These are phyloP conservation scores for Ceratocystis colombiana DNA, from an alignment of 2,329 filamentous ascomycete species.

Conservation along the genomic window DNA sequence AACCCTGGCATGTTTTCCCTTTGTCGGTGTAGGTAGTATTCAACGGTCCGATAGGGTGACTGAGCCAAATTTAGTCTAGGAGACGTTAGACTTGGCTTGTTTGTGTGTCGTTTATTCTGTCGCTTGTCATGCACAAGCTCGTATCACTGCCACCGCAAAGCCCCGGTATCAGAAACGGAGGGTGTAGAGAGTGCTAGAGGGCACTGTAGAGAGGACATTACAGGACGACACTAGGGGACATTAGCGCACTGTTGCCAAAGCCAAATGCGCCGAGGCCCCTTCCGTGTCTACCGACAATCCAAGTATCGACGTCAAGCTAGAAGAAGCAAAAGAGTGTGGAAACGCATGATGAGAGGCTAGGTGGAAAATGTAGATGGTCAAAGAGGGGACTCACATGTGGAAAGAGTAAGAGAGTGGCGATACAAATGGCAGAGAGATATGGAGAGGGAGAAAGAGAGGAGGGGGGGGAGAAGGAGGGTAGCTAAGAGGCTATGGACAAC, in stretches of 20 bases:
- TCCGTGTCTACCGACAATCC: background rate
- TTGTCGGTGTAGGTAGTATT: conserved; percentile 11
- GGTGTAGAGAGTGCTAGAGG: background rate
- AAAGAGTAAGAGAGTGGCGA: background rate
- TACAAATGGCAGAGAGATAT: background rate
- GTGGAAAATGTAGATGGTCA: background rate
- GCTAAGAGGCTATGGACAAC: no score
- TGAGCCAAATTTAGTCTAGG: conserved; percentile 7
- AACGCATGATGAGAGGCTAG: background rate
- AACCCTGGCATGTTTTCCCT: background rate
- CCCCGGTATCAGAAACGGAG: conserved; percentile 1
- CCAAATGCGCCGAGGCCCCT: background rate
- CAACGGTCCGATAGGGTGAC: conserved; percentile 4
- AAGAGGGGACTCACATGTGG: background rate
- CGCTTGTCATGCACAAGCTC: conserved; percentile 9
- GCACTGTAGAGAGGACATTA: background rate
- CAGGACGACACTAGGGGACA: background rate
- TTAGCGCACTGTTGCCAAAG: background rate
- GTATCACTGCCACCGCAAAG: conserved; percentile 15
- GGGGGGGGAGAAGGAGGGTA: background rate
- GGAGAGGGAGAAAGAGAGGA: background rate
- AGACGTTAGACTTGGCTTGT: background rate
- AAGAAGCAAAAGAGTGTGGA: background rate
- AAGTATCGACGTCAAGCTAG: background rate
- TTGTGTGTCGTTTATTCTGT: conserved; percentile 12